Conservation (phyloP, 163 green algal genomes). For the Scenedesmus sp. region DNA sequence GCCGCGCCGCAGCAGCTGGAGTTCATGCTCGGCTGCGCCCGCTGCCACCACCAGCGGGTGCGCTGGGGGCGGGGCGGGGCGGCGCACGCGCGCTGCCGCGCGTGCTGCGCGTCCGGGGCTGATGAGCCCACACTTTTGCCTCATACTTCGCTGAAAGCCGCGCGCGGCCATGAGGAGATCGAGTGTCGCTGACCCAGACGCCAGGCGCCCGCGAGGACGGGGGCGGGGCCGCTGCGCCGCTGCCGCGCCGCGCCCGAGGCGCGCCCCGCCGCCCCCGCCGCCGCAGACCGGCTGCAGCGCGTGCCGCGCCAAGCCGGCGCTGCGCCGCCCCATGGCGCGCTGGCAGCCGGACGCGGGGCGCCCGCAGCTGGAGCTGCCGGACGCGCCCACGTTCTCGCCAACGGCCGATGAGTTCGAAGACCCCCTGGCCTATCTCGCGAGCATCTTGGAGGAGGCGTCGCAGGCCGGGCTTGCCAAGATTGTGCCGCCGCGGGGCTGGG, state of each 20-base stretch:
- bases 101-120: too few relatives aligned
- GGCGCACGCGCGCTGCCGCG: too few relatives aligned
- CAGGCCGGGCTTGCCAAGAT: constrained; percentile 82
- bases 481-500: constrained; percentile 77
- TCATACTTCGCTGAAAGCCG: constrained; percentile 28
- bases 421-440: constrained; percentile 88
- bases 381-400: constrained; percentile 74
- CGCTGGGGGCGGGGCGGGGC: not conserved
- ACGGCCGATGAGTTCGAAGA: constrained; percentile 88
- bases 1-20: constrained; percentile 35
- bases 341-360: constrained; percentile 51
- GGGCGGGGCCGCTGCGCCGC: not conserved
- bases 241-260: not conserved
- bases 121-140: constrained; percentile 23
- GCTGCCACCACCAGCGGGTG: constrained; percentile 15
- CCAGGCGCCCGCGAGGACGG: too few relatives aligned
- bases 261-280: not conserved
- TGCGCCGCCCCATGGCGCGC: constrained; percentile 41
- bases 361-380: constrained; percentile 45
- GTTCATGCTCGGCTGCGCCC: constrained; percentile 42
- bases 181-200: not conserved
- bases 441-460: constrained; percentile 68
- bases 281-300: constrained; percentile 53
- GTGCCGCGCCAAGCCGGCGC: constrained; percentile 45
- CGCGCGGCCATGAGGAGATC: constrained; percentile 1